A percentile compares a stretch with the other conserved stretches of the same genome.
Conservation (phyloP, 2,329 filamentous ascomycete species). For the Clarireedia sp. region DNA sequence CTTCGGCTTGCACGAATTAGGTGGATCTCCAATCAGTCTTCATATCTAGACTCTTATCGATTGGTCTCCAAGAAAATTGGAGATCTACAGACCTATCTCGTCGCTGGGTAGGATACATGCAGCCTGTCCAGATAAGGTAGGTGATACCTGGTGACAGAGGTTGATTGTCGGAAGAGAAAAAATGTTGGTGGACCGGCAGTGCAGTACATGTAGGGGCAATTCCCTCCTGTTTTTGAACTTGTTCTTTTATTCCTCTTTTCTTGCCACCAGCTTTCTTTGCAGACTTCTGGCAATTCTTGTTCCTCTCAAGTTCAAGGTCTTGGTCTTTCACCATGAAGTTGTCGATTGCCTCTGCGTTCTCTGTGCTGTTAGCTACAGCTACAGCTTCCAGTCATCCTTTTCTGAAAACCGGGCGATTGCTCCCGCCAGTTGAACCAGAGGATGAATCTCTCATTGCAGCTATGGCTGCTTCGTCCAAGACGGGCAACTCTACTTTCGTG, state of each 20-base stretch:
- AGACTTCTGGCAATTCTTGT: background rate
- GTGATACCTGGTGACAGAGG: background rate
- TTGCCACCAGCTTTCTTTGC: background rate
- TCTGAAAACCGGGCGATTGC: conserved; percentile 15
- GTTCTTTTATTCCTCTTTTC: background rate
- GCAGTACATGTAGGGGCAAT: no score
- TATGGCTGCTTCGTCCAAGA: conserved; percentile 12
- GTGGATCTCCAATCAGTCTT: background rate
- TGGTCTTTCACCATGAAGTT: conserved; percentile 19
- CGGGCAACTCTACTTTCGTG: conserved; percentile 22
- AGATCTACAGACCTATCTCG: background rate
- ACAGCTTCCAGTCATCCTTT: conserved; percentile 17
- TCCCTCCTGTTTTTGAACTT: no score
- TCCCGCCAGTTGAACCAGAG: conserved; percentile 20
- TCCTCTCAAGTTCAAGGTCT: background rate
- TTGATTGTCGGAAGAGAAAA: background rate
- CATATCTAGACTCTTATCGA: background rate
- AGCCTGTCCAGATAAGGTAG: conserved; percentile 8
- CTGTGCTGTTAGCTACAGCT: background rate
- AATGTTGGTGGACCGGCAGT: no score
- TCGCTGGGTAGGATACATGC: background rate
- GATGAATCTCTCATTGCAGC: conserved; percentile 11
- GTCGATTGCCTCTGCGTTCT: conserved; percentile 8
- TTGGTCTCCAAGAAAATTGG: background rate
- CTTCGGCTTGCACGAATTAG: background rate